A percentile compares a stretch with the other conserved stretches of the same genome.
Conservation (phyloP, 371 early-diverging fungal genomes). For the Saksenaea vasiformis region DNA sequence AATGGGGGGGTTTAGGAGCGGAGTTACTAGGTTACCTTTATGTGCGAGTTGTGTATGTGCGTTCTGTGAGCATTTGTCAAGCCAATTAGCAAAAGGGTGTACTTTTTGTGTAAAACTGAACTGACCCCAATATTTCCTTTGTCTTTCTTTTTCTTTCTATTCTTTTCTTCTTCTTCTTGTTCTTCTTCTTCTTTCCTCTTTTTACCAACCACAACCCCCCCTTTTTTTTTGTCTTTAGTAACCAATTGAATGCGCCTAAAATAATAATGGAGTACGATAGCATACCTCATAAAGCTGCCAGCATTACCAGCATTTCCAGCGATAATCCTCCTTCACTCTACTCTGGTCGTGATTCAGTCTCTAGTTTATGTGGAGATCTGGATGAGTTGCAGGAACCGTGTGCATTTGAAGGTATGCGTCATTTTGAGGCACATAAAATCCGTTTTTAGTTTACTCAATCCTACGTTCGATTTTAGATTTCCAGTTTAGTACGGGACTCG, state of each 20-base stretch:
- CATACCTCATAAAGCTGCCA: slow-evolving; percentile 13
- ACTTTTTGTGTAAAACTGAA: slow-evolving; percentile 4
- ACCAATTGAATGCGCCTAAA: background rate
- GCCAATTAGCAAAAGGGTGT: background rate
- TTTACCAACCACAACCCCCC: too few species aligned
- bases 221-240: background rate
- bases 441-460: background rate
- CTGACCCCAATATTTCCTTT: slow-evolving; percentile 5
- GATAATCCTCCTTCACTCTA: slow-evolving; percentile 20
- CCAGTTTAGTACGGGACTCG: slow-evolving; percentile 12
- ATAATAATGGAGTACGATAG: slow-evolving; percentile 4
- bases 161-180: background rate
- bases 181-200: background rate
- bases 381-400: slow-evolving; percentile 13
- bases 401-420: slow-evolving; percentile 18
- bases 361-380: slow-evolving; percentile 17
- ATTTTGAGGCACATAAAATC: background rate
- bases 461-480: slow-evolving; percentile 13
- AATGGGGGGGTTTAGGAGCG: background rate
- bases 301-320: slow-evolving; percentile 13
- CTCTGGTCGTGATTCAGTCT: slow-evolving; percentile 12
- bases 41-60: background rate
- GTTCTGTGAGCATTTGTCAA: slow-evolving; percentile 5
- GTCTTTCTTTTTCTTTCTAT: background rate
- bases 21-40: background rate